Base-by-base conservation (phyloP, 2,329 filamentous ascomycete genomes). In the Diaporthe citrichinensis region DNA sequence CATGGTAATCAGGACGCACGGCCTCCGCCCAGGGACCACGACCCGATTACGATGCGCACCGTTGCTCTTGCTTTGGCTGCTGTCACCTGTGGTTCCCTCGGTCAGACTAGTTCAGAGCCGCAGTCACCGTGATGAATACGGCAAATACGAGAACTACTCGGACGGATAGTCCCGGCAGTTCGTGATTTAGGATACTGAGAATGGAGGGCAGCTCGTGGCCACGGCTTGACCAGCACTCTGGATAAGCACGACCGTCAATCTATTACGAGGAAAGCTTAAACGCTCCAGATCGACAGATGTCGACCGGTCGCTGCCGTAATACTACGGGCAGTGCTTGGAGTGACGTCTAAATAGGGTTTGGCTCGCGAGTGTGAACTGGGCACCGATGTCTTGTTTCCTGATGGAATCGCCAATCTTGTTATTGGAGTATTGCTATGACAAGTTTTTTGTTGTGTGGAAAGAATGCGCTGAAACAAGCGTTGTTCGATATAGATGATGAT, bases 261-360 rank as follows among this genome's bases (percentile, higher is more conserved):
- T 55, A 28, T 31, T 55, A 41, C 31, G 34, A 69, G 49, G 65
- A 69, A 69, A 69, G 34, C 65, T 69, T 55, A 65, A 49, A 65
- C 41, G n/a, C 34, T 53, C 23, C 23, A 20, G 65, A 53, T 53
- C 65, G 65, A 25, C 62, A 53, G 46, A 28, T 1, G 31, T 25
- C 46, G 46, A 53, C 65, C 46, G 65, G 46, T 68, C 65, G 31
- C 34, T 41, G 34, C 65, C 34, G 65, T 25, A n/a, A 31, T 36
- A 17, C 65, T 41, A 39, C 49, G 9, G 34, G 25, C 15, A 6
- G 65, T 68, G 65, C 65, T 69, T 36, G 14, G 34, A 28, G 31
- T 55, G 46, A 67, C 49, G 49, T 28, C 65, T 41, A 25, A n/a
- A 55, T 39, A 69, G 9, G 65, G 34, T 55, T 69, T 69, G 49